These are phyloP conservation scores for Coniochaeta prunicola DNA, from an alignment of 2,329 filamentous ascomycete genomes.

Conservation along the genomic window DNA sequence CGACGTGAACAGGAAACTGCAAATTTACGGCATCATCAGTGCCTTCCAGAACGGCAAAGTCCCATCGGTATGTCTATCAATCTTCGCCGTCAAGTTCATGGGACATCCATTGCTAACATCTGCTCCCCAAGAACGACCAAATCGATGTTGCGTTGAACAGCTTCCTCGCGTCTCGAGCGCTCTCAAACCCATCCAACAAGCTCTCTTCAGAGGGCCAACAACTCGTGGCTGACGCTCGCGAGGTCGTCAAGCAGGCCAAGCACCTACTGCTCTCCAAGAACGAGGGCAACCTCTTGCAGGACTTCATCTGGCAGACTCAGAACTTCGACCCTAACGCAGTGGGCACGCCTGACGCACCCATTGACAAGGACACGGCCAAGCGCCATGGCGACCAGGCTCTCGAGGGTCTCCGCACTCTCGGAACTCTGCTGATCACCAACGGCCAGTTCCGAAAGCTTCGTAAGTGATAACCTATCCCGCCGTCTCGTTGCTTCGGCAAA, in stretches of 20 bases:
- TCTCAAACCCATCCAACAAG: constrained; percentile 64
- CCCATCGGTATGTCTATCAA: constrained; percentile 60
- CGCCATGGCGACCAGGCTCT: constrained; percentile 79
- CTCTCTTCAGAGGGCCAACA: constrained; percentile 75
- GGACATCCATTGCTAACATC: too few species aligned
- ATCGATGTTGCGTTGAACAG: constrained; percentile 93
- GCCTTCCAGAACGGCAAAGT: constrained; percentile 87
- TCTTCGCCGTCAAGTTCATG: not conserved
- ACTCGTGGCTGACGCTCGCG: constrained; percentile 70
- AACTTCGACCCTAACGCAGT: constrained; percentile 61
- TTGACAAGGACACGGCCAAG: constrained; percentile 70
- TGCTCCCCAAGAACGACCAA: constrained; percentile 96
- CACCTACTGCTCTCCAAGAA: constrained; percentile 86
- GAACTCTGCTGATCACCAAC: constrained; percentile 86
- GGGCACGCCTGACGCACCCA: constrained; percentile 53
- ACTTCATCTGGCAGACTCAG: constrained; percentile 93
- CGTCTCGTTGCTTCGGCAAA: not conserved
- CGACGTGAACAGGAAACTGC: constrained; percentile 88
- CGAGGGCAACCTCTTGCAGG: constrained; percentile 85
- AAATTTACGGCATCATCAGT: constrained; percentile 82
- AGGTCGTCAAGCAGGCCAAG: constrained; percentile 81
- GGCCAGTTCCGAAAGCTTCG: constrained; percentile 90
- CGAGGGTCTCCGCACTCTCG: constrained; percentile 79
- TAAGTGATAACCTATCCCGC: constrained; percentile 35
- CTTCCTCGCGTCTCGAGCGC: constrained; percentile 63